phyloP scores from a whole-genome alignment of 805 yeast genomes.

The Saccharomycopsis fodiens region DNA sequence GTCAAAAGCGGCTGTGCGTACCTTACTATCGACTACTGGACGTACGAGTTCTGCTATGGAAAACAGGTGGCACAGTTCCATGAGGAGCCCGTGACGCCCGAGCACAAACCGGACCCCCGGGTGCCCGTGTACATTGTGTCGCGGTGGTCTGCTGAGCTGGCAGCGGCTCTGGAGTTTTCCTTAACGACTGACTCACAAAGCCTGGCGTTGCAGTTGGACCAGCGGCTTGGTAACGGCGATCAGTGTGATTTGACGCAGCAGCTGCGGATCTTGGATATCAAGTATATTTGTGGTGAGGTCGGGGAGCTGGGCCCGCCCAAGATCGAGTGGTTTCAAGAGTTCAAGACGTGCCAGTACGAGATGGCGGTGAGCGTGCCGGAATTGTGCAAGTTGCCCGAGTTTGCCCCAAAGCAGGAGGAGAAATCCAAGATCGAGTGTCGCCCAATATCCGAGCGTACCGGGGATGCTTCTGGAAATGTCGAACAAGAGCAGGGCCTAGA shows the following conservation, averaged over 20 bases:
- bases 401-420: slow-evolving; percentile 23
- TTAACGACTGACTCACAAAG: neutral
- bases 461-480: too few relatives aligned
- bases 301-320: neutral
- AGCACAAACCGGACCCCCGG: slow-evolving; percentile 1
- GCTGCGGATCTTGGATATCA: slow-evolving; percentile 47
- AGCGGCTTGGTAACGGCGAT: slow-evolving; percentile 40
- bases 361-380: slow-evolving; percentile 43
- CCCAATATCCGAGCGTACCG: neutral
- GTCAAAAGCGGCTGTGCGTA: slow-evolving; percentile 2
- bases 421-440: slow-evolving; percentile 12
- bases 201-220: slow-evolving; percentile 2
- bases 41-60: slow-evolving; percentile 18
- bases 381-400: slow-evolving; percentile 36
- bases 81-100: neutral
- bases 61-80: slow-evolving; percentile 15
- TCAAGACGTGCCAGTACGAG: slow-evolving; percentile 50
- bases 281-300: slow-evolving; percentile 42
- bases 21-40: slow-evolving; percentile 16
- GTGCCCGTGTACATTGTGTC: slow-evolving; percentile 6
- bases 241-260: slow-evolving; percentile 50
- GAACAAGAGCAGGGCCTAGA: neutral
- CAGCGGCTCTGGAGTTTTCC: neutral
- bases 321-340: slow-evolving; percentile 41
- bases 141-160: neutral